Evolutionary conservation across 2,329 filamentous ascomycete genomes (phyloP).

Genomic region (Fusarium buharicum): DNA sequence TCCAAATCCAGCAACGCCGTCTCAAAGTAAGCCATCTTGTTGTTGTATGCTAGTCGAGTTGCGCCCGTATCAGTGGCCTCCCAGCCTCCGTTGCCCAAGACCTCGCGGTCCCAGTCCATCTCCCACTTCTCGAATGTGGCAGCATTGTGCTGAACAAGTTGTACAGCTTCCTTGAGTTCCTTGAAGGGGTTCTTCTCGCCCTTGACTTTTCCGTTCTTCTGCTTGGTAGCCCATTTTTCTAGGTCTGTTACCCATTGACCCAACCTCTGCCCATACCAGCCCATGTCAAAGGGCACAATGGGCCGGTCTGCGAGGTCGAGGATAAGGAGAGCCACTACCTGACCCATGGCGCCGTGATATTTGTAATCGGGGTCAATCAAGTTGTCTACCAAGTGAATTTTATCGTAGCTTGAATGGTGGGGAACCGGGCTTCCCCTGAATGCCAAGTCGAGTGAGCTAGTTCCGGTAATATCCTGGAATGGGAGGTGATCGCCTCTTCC

Average conservation of each 20-base stretch:
- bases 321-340: slow-evolving; percentile 83
- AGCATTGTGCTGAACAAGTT: slow-evolving; percentile 61
- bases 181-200: slow-evolving; percentile 40
- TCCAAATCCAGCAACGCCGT: slow-evolving; percentile 82
- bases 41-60: slow-evolving; percentile 80
- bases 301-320: slow-evolving; percentile 85
- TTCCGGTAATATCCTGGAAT: slow-evolving; percentile 92
- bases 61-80: slow-evolving; percentile 76
- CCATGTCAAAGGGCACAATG: slow-evolving; percentile 83
- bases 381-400: slow-evolving; percentile 83
- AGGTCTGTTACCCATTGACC: slow-evolving; percentile 73
- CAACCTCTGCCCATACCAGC: slow-evolving; percentile 75
- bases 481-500: slow-evolving; percentile 85
- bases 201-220: slow-evolving; percentile 39
- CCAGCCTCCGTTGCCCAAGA: slow-evolving; percentile 77
- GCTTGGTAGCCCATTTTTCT: slow-evolving; percentile 65
- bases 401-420: slow-evolving; percentile 88
- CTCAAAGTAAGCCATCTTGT: slow-evolving; percentile 83
- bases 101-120: slow-evolving; percentile 76
- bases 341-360: slow-evolving; percentile 81
- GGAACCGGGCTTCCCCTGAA: slow-evolving; percentile 77
- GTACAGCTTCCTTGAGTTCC: slow-evolving; percentile 64
- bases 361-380: slow-evolving; percentile 84
- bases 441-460: slow-evolving; percentile 84
- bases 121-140: slow-evolving; percentile 80